These are phyloP conservation scores for Diplocarpon mali DNA, from an alignment of 2,329 filamentous ascomycete genomes.

Conservation along the genomic window DNA sequence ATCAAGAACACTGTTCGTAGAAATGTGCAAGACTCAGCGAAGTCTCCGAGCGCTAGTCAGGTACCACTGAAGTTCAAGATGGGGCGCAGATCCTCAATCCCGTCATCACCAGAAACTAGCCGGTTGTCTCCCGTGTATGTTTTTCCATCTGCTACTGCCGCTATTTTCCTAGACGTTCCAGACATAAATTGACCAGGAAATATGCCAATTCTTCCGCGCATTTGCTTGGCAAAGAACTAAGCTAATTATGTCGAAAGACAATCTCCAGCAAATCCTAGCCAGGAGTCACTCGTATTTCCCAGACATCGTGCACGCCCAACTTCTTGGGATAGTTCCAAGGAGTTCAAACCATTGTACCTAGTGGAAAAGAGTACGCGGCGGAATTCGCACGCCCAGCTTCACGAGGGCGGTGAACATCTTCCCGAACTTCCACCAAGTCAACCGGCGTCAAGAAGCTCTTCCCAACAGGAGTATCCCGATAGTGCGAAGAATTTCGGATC, in stretches of 20 bases:
- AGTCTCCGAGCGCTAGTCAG: slow-evolving; percentile 37
- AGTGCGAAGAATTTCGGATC: slow-evolving; percentile 16
- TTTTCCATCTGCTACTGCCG: background rate
- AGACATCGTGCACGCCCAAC: slow-evolving; percentile 39
- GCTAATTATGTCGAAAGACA: slow-evolving; percentile 8
- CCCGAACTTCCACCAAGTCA: slow-evolving; percentile 41
- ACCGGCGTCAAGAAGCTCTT: slow-evolving; percentile 35
- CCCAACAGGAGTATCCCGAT: slow-evolving; percentile 30
- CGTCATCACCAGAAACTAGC: slow-evolving; percentile 33
- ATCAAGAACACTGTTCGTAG: slow-evolving; percentile 15
- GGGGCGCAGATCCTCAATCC: slow-evolving; percentile 28
- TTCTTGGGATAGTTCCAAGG: slow-evolving; percentile 53
- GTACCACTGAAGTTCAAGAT: slow-evolving; percentile 45
- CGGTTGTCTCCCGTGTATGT: slow-evolving; percentile 30
- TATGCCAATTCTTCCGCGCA: too few relatives aligned
- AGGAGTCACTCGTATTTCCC: slow-evolving; percentile 24
- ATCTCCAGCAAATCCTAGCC: slow-evolving; percentile 27
- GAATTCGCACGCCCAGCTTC: slow-evolving; percentile 12
- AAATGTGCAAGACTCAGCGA: slow-evolving; percentile 22
- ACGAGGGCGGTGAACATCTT: slow-evolving; percentile 29
- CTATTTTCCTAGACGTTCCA: too few relatives aligned
- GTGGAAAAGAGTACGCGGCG: slow-evolving; percentile 48
- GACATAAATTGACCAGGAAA: too few relatives aligned
- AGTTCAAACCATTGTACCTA: slow-evolving; percentile 74
- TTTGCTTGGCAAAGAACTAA: too few relatives aligned